Percentiles rank a stretch among this genome's conserved stretches.
These are phyloP conservation scores for Afroboletus lepidellus DNA, from an alignment of 1,284 basidiomycete species.

Conservation along the genomic window DNA sequence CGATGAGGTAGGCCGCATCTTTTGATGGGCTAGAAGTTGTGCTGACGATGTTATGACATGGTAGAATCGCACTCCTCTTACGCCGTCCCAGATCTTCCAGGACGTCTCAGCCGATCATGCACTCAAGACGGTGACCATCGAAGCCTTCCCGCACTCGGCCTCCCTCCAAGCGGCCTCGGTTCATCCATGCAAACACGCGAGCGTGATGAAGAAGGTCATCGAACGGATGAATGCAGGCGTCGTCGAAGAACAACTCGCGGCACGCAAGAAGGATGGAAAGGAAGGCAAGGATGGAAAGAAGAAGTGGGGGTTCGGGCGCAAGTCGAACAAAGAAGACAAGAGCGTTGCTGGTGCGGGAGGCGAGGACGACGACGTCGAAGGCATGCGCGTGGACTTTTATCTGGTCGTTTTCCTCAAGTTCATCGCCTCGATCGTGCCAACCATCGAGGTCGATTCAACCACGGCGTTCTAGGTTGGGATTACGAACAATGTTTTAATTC, in stretches of 20 bases:
- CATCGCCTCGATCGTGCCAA: slow-evolving; percentile 91
- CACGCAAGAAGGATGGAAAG: slow-evolving; percentile 50
- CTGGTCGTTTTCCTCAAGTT: slow-evolving; percentile 97
- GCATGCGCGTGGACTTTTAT: slow-evolving; percentile 93
- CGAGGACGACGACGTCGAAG: slow-evolving; percentile 75
- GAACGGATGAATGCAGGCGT: slow-evolving; percentile 95
- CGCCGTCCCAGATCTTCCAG: slow-evolving; percentile 91
- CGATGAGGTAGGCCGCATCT: slow-evolving; percentile 67
- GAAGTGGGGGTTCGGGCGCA: slow-evolving; percentile 82
- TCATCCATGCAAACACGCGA: slow-evolving; percentile 98
- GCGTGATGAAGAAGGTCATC: slow-evolving; percentile 99
- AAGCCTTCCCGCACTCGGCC: slow-evolving; percentile 91
- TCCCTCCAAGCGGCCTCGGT: slow-evolving; percentile 87
- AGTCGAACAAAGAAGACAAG: slow-evolving; percentile 63
- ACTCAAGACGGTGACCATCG: slow-evolving; percentile 98
- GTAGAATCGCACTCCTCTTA: slow-evolving; percentile 84
- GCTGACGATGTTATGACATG: background rate
- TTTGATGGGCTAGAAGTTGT: slow-evolving; percentile 4
- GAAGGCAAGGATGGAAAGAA: slow-evolving; percentile 68
- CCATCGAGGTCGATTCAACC: slow-evolving; percentile 92
- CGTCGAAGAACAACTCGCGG: slow-evolving; percentile 71
- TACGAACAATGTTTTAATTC: slow-evolving; percentile 3
- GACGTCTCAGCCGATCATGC: slow-evolving; percentile 97
- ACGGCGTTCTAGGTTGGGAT: slow-evolving; percentile 63
- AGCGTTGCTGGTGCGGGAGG: slow-evolving; percentile 38